Evolutionary conservation across 192 early-diverging fungal species (phyloP), one percentile per base, ranked within the genome.

Genomic region (Phlyctochytrium arcticum): DNA sequence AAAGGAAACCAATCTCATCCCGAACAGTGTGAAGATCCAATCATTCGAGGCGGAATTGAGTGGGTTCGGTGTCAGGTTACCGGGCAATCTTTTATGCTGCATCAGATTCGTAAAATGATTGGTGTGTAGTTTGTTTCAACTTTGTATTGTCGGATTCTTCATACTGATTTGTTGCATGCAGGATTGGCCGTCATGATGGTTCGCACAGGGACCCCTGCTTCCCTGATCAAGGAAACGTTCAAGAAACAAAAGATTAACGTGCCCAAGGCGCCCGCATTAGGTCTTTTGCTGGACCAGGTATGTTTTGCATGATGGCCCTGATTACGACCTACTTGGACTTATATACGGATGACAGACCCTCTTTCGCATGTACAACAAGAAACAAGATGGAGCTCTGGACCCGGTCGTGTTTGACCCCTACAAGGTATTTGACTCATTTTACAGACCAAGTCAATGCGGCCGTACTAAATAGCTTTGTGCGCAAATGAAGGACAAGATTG

Each of bases 31-130:
- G 42, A 65, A 36, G 76, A 80, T 3, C 84, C 84, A 5, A 80
- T 80, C 53, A 60, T 79, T 19, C 60, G 65, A 12, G 70, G 74
- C 30, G 80, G 71, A 2, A 61, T 80, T 26, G 95, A 99, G 70
- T 98, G 95, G 97, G 68, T 99, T 26, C 89, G 88, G 31, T 71
- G 95, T 29, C 95, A 93, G 66, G 87, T 99, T 27, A 82, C 89
- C 63, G 97, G 97, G 3, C 95, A 98, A 73, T 89, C 90, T 36
- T 99, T 99, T 62, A 98, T 99, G 95, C 78, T 99, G 32, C 96
- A 99, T 78, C 97, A 99, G 78, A 99, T 99, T 66, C 89, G 97
- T 35, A 98, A 98, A 69, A 99, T 99, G 97, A 91, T 99, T 61
- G 92, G 95, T 81, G 68, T 74, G 85, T 79, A 35, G 4, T 24